Evolutionary conservation across 768 basidiomycete species (phyloP).

Genomic region (Suillus decipiens): DNA sequence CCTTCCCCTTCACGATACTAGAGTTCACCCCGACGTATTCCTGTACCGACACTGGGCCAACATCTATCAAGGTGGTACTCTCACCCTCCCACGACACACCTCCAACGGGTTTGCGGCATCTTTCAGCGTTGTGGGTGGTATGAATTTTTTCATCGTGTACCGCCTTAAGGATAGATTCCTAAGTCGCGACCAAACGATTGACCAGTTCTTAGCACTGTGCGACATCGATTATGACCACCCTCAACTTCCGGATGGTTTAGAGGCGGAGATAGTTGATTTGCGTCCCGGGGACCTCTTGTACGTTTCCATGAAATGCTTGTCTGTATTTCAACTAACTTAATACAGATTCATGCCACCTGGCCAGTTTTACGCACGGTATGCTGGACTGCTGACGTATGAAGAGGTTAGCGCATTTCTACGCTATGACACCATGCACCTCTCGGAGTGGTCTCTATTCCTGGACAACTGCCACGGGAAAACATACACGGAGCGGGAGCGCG

Average conservation of each 20-base stretch:
- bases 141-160: background rate
- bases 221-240: background rate
- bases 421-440: background rate
- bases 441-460: background rate
- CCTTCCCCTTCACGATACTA: background rate
- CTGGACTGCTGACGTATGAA: background rate
- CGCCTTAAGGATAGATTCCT: background rate
- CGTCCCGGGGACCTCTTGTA: background rate
- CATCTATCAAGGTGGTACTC: background rate
- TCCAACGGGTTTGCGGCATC: background rate
- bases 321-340: background rate
- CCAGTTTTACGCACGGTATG: background rate
- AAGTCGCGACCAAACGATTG: background rate
- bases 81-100: background rate
- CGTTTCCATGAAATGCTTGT: background rate
- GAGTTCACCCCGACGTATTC: background rate
- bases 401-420: background rate
- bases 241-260: background rate
- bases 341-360: background rate
- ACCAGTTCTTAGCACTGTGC: background rate
- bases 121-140: slow-evolving; percentile 1
- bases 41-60: background rate
- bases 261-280: background rate
- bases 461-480: background rate
- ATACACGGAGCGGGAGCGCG: background rate